These are phyloP conservation scores for Calonectria leucothoes DNA, from an alignment of 2,329 filamentous ascomycete genomes.

Conservation along the genomic window DNA sequence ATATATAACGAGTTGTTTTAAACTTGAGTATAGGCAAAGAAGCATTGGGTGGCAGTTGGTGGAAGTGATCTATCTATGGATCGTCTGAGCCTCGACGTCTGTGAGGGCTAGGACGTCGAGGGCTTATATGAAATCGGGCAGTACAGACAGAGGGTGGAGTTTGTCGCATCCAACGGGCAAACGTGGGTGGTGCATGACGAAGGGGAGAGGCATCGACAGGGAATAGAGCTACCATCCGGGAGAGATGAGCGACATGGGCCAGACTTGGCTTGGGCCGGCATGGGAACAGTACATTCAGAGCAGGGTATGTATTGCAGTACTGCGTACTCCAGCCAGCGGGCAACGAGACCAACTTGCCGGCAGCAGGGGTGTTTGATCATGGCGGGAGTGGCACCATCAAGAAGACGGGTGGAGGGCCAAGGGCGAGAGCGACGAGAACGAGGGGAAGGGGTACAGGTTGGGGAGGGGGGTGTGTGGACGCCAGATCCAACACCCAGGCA, in stretches of 20 bases:
- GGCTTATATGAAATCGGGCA: conserved; percentile 47
- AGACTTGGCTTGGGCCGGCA: conserved; percentile 21
- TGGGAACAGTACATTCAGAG: conserved; percentile 37
- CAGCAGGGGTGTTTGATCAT: conserved; percentile 36
- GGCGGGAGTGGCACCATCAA: conserved; percentile 43
- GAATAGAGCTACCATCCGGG: conserved; percentile 40
- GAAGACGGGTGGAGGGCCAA: conserved; percentile 27
- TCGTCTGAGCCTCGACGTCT: conserved; percentile 44
- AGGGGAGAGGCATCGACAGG: conserved; percentile 41
- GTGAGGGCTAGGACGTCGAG: conserved; percentile 43
- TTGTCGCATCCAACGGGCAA: conserved; percentile 33
- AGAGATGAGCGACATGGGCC: conserved; percentile 42
- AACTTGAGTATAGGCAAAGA: conserved; percentile 36
- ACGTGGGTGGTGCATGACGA: conserved; percentile 41
- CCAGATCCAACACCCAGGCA: conserved; percentile 31
- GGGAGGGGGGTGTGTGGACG: conserved; percentile 31
- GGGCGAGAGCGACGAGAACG: conserved; percentile 23
- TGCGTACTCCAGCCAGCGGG: conserved; percentile 34
- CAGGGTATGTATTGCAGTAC: conserved; percentile 39
- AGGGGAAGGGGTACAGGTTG: conserved; percentile 18
- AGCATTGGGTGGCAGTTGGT: conserved; percentile 36
- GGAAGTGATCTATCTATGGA: conserved; percentile 45
- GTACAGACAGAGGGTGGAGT: conserved; percentile 36
- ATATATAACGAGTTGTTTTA: conserved; percentile 37
- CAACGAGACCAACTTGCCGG: conserved; percentile 38